phyloP scores from a whole-genome alignment of 2,329 filamentous ascomycete genomes.

The Tolypocladium sp. region DNA sequence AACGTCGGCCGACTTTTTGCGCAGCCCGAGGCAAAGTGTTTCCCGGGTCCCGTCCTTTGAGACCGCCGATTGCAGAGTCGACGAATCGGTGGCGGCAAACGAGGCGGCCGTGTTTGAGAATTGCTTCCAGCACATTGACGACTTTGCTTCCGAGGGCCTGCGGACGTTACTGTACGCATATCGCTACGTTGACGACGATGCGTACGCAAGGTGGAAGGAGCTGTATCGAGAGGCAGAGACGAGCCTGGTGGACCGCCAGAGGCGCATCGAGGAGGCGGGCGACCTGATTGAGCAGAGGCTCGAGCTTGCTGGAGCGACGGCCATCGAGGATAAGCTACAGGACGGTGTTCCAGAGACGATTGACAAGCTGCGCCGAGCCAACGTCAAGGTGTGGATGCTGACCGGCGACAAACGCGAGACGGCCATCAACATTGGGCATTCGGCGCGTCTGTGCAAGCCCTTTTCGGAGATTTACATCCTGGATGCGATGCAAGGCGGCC shows the following conservation, averaged over 20 bases:
- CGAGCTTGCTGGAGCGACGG: conserved; percentile 73
- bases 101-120: conserved; percentile 62
- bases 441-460: conserved; percentile 57
- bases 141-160: conserved; percentile 78
- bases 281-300: conserved; percentile 70
- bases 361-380: conserved; percentile 71
- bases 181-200: conserved; percentile 61
- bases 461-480: conserved; percentile 71
- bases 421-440: conserved; percentile 80
- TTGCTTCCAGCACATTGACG: conserved; percentile 81
- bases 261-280: conserved; percentile 67
- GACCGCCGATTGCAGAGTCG: conserved; percentile 29
- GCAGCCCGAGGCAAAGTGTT: conserved; percentile 13
- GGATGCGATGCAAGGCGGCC: conserved; percentile 52
- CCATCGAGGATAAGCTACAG: conserved; percentile 85
- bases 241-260: conserved; percentile 65
- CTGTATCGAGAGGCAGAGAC: conserved; percentile 69
- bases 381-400: conserved; percentile 89
- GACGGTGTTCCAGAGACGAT: conserved; percentile 78
- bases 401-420: conserved; percentile 84
- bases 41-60: conserved; percentile 18
- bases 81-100: conserved; percentile 35
- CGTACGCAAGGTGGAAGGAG: conserved; percentile 69
- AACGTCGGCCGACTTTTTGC: conserved; percentile 15
- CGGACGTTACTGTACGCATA: conserved; percentile 75